Conservation (phyloP, 345 rosid genomes). For the Physaria fendleri region DNA sequence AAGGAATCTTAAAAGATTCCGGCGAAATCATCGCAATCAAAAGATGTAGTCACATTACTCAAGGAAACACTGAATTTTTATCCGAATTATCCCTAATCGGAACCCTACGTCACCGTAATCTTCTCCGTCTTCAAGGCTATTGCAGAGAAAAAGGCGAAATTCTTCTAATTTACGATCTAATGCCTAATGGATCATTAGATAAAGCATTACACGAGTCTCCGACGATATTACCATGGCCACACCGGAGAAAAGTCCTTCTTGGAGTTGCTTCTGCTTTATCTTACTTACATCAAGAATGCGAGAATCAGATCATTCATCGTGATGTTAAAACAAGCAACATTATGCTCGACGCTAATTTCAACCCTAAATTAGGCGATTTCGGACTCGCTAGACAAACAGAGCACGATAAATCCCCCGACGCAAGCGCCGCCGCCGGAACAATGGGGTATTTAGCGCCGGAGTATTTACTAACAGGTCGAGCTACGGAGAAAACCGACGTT, state of each 20-base stretch:
- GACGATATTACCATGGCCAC: slow-evolving; percentile 62
- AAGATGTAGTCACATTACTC: slow-evolving; percentile 78
- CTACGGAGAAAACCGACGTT: slow-evolving; percentile 82
- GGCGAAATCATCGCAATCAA: slow-evolving; percentile 87
- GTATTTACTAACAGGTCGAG: slow-evolving; percentile 82
- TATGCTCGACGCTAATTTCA: slow-evolving; percentile 83
- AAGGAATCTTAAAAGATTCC: slow-evolving; percentile 57
- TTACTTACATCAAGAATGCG: slow-evolving; percentile 95
- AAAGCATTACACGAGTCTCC: slow-evolving; percentile 86
- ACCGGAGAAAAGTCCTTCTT: slow-evolving; percentile 58
- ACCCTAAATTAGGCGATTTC: slow-evolving; percentile 85
- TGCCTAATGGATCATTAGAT: slow-evolving; percentile 95
- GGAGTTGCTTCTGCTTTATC: slow-evolving; percentile 95
- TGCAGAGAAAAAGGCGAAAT: slow-evolving; percentile 94
- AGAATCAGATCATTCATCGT: slow-evolving; percentile 90
- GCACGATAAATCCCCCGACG: slow-evolving; percentile 89
- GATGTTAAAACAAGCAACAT: slow-evolving; percentile 90
- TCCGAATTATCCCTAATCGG: slow-evolving; percentile 87
- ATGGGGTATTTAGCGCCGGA: slow-evolving; percentile 99
- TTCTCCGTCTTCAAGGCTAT: slow-evolving; percentile 88
- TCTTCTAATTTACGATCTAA: slow-evolving; percentile 72
- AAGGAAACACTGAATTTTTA: slow-evolving; percentile 81
- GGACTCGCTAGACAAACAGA: slow-evolving; percentile 85
- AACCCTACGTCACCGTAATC: slow-evolving; percentile 81
- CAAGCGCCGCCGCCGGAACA: slow-evolving; percentile 94